These are phyloP conservation scores for Fomitopsis pinicola DNA, from an alignment of 1,284 basidiomycete species.

Conservation along the genomic window DNA sequence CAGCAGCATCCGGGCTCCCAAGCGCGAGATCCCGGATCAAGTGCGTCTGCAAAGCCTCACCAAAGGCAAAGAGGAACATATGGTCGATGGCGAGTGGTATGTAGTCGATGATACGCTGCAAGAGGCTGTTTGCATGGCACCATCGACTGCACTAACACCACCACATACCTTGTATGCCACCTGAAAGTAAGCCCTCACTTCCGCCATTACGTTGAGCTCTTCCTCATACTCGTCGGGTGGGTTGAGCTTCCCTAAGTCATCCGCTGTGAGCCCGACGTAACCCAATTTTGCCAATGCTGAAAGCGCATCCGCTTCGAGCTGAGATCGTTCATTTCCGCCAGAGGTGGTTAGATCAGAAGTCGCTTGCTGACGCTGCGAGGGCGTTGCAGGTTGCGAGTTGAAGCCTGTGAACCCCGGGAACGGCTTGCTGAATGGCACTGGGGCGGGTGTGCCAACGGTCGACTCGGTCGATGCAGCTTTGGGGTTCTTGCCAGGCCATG, in stretches of 20 bases:
- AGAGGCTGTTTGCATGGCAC: not conserved
- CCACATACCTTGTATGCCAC: slow-evolving; percentile 38
- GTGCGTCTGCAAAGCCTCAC: slow-evolving; percentile 29
- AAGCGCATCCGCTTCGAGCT: slow-evolving; percentile 19
- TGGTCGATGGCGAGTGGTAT: slow-evolving; percentile 42
- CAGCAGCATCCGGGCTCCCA: slow-evolving; percentile 29
- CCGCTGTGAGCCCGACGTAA: slow-evolving; percentile 24
- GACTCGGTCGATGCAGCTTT: too few species aligned
- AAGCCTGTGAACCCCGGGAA: not conserved
- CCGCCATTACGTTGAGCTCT: slow-evolving; percentile 41
- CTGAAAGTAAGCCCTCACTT: slow-evolving; percentile 46
- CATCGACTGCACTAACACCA: not conserved
- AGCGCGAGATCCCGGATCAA: slow-evolving; percentile 37
- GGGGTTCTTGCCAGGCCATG: too few species aligned
- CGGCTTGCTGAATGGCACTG: not conserved
- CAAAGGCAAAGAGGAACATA: slow-evolving; percentile 36
- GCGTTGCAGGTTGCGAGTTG: not conserved
- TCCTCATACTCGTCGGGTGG: slow-evolving; percentile 38
- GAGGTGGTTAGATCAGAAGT: not conserved
- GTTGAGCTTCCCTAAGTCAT: slow-evolving; percentile 36
- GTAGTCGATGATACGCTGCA: slow-evolving; percentile 43
- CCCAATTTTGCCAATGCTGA: slow-evolving; percentile 31
- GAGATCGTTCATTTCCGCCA: not conserved
- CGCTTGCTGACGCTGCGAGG: not conserved
- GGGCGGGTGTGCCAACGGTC: too few species aligned